These are phyloP conservation scores for Porcisia hertigi DNA, from an alignment of 208 protist genomes.

Conservation along the genomic window DNA sequence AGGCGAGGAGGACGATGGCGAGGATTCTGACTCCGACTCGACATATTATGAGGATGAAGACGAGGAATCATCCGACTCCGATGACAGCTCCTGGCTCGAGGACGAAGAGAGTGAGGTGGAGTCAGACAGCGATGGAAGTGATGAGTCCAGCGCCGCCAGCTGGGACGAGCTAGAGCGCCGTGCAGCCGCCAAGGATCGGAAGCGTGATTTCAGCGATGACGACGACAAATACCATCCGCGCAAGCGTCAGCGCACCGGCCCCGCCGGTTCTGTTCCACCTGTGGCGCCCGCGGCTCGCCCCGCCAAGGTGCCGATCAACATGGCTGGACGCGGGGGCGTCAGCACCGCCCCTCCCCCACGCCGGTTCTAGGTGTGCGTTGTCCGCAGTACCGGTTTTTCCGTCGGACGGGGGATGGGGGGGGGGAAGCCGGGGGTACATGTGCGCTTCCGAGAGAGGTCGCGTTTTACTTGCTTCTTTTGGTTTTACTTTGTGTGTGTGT, in stretches of 20 bases:
- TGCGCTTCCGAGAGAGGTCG: too few relatives aligned
- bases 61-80: slow-evolving; percentile 56
- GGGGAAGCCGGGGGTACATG: background rate
- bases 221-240: slow-evolving; percentile 59
- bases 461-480: too few relatives aligned
- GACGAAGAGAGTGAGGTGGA: slow-evolving; percentile 75
- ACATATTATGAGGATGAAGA: slow-evolving; percentile 85
- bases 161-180: slow-evolving; percentile 87
- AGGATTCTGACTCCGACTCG: slow-evolving; percentile 71
- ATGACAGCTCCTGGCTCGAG: slow-evolving; percentile 75
- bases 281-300: slow-evolving; percentile 16
- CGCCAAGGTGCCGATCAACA: slow-evolving; percentile 36
- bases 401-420: too few relatives aligned
- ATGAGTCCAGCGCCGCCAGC: slow-evolving; percentile 61
- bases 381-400: background rate
- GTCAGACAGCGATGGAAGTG: slow-evolving; percentile 47
- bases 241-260: slow-evolving; percentile 39
- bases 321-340: slow-evolving; percentile 15
- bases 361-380: slow-evolving; percentile 36
- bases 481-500: background rate
- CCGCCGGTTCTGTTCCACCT: background rate
- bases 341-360: slow-evolving; percentile 55
- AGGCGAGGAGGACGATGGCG: slow-evolving; percentile 77
- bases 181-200: slow-evolving; percentile 76
- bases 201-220: slow-evolving; percentile 58